Evolutionary conservation across 306 rosid genomes (phyloP), one percentile per base, ranked within the genome.

Genomic region (Begonia masoniana): DNA sequence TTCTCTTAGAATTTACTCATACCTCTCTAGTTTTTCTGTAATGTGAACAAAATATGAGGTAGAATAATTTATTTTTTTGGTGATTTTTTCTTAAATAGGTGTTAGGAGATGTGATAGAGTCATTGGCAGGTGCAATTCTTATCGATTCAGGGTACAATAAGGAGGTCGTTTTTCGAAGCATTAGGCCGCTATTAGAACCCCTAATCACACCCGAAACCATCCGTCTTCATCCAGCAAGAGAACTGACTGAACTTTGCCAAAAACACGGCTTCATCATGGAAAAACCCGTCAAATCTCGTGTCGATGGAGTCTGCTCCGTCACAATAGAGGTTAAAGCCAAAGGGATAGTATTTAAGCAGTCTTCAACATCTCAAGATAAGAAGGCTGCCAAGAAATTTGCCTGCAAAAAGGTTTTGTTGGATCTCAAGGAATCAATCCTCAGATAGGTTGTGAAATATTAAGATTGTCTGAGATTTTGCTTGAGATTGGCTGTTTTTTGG

Each of bases 21-120:
- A 31, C 8, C 39, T 1, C 7, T 31, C 39, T 31, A 7, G 7
- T 31, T 31, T 31, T 31, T 31, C 39, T 31, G 39, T 31, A 7
- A 31, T 0, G 8, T 31, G 39, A 31, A 31, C 39, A 31, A 6
- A 21, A 31, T 31, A 31, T 31, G 9, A 31, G 39, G 39, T 7
- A 31, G 39, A 31, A 31, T 31, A 31, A 31, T 31, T 31, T 31
- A 6, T 6, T 7, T 31, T 31, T 31, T 31, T 31, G 39, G 39
- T 31, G 7, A 31, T 31, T 6, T 31, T 31, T 31, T 5, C 8
- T 1, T 31, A 31, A 46, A 55, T 51, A 88, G 94, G 97, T 84
- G 23, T 83, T 88, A 21, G 95, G 78, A 46, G 97, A 88, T 66
- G 62, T 88, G 4, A 70, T 88, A 2, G 93, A 88, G 72, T 84